Evolutionary conservation across 176 grass and related monocot genomes (phyloP), one percentile per base, ranked within the genome.

Genomic region (Canna indica): DNA sequence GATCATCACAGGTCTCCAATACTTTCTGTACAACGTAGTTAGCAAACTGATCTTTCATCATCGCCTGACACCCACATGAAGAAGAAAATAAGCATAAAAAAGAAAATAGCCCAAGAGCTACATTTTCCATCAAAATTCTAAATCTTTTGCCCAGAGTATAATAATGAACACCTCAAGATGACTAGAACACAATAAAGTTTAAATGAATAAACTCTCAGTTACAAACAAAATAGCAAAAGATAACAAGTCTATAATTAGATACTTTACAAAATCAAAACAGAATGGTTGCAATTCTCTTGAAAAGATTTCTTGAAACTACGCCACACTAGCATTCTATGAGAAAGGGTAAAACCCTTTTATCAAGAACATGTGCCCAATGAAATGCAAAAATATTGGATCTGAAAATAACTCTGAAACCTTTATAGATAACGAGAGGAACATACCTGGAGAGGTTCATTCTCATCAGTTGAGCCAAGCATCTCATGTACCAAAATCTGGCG

Each of bases 391-490:
- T n/a, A n/a, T n/a, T n/a, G n/a, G n/a, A n/a, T n/a, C n/a, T n/a
- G n/a, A n/a, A n/a, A n/a, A n/a, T 56, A 48, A 73, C 7, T 38
- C 13, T 4, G 45, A 47, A 46, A 31, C 13, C 16, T 30, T n/a
- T 47, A 15, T 8, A 5, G 61, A 73, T 42, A 24, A 33, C 5
- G 52, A 57, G 48, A 73, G 34, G 46, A 29, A 75, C 26, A 38
- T 57, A 96, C 88, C 87, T 91, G 88, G 24, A 96, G 85, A 82
- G 91, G 91, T 69, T 91, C 91, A 73, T 91, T 96, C 66, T 96
- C 91, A 44, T 96, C 85, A 71, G 91, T 91, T 64, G 91, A 86
- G 47, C 91, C 88, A 75, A 96, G 88, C 91, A 96, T 96, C 77
- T 96, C 91, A 80, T 75, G 83, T 73, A 96, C 85, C 50, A 96